These are phyloP conservation scores for Tetratostichococcus sp. DNA, from an alignment of 139 green algal genomes.

Conservation along the genomic window DNA sequence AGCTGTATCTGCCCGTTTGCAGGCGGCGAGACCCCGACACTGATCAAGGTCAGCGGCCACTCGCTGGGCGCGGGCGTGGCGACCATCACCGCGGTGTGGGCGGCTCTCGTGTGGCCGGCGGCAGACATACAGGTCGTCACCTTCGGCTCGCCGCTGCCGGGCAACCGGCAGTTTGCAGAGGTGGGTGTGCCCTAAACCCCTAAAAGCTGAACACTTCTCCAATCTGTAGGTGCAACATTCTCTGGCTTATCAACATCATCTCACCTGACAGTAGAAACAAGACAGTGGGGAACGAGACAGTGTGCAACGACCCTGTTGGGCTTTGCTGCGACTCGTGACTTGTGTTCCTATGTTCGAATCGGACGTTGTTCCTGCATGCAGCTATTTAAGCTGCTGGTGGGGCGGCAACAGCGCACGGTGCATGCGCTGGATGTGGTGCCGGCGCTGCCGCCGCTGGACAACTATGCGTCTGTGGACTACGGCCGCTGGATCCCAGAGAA, in stretches of 20 bases:
- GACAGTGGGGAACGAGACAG: no score
- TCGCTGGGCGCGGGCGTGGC: constrained; percentile 7
- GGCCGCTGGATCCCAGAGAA: background rate
- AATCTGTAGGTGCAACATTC: no score
- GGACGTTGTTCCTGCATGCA: background rate
- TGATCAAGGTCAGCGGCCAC: background rate
- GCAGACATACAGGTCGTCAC: constrained; percentile 18
- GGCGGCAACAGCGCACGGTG: background rate
- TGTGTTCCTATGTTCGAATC: no score
- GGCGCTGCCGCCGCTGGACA: background rate
- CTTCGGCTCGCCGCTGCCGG: constrained; percentile 15
- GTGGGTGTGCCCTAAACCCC: background rate
- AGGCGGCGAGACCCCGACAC: background rate
- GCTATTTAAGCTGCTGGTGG: constrained; percentile 6
- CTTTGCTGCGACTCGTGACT: no score
- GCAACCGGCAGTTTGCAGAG: constrained; percentile 10
- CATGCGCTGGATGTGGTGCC: constrained; percentile 3
- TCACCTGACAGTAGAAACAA: no score
- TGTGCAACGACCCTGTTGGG: no score
- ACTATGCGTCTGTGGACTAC: background rate
- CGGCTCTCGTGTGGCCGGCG: constrained; percentile 13
- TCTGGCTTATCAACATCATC: no score
- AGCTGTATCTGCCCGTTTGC: no score
- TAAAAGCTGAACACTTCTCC: no score
- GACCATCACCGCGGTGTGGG: constrained; percentile 16